phyloP scores from a whole-genome alignment of 306 rosid genomes.

The Gillenia trifoliata region DNA sequence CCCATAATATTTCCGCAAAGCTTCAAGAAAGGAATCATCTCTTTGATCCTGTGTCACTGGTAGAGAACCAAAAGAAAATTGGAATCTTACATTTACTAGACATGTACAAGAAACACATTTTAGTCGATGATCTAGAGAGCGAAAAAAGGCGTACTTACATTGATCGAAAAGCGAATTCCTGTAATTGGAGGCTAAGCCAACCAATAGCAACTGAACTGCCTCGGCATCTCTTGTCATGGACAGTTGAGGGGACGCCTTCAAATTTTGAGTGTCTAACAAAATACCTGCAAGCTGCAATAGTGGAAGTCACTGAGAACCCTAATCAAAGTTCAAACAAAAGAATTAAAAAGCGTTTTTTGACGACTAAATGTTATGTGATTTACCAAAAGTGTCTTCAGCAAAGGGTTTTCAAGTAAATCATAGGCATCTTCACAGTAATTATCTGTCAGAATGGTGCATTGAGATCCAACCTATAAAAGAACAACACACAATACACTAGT shows the following conservation, averaged over 20 bases:
- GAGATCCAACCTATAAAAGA: conserved; percentile 65
- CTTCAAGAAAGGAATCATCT: conserved; percentile 48
- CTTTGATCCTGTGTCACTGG: conserved; percentile 67
- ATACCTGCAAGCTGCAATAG: conserved; percentile 74
- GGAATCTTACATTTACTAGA: neutral
- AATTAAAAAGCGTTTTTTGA: neutral
- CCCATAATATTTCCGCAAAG: conserved; percentile 56
- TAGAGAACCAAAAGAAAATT: conserved; percentile 16
- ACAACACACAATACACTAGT: neutral
- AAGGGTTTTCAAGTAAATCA: conserved; percentile 68
- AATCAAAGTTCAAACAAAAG: neutral
- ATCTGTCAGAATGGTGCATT: conserved; percentile 76
- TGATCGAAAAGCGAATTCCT: conserved; percentile 67
- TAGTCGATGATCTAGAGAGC: neutral
- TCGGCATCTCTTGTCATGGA: conserved; percentile 87
- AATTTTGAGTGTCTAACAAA: conserved; percentile 72
- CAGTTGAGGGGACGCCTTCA: conserved; percentile 41
- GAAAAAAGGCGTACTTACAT: conserved; percentile 32
- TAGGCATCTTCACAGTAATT: conserved; percentile 91
- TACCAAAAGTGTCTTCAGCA: conserved; percentile 83
- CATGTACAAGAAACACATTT: neutral
- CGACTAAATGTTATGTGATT: neutral
- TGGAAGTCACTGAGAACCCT: conserved; percentile 13
- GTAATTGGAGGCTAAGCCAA: conserved; percentile 59
- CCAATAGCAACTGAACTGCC: conserved; percentile 76